phyloP scores from a whole-genome alignment of 2,329 filamentous ascomycete species.

The Alternaria brassicicola region DNA sequence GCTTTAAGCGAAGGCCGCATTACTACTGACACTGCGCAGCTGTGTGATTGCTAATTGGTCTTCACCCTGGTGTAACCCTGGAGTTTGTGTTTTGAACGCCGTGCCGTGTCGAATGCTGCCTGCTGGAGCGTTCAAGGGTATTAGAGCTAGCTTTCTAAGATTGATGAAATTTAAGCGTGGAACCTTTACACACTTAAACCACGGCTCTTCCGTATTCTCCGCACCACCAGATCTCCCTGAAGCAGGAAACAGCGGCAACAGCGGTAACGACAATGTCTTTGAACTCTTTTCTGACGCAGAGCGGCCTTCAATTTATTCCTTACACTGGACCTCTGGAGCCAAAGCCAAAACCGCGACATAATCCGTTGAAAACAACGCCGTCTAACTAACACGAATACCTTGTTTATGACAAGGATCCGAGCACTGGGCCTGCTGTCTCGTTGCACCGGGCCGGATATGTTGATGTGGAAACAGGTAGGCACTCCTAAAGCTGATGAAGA shows the following conservation, averaged over 20 bases:
- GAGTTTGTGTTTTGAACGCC: slow-evolving; percentile 10
- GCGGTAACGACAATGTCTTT: neutral
- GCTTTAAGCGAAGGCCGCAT: slow-evolving; percentile 11
- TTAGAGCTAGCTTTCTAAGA: slow-evolving; percentile 9
- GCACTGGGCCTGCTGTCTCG: slow-evolving; percentile 1
- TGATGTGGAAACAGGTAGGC: slow-evolving; percentile 9
- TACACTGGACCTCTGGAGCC: slow-evolving; percentile 6
- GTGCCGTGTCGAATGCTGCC: slow-evolving; percentile 4
- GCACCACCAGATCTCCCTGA: slow-evolving; percentile 1
- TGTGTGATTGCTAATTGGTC: slow-evolving; percentile 5
- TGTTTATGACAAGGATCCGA: slow-evolving; percentile 5
- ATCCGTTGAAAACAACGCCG: slow-evolving; percentile 2
- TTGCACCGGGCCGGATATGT: neutral
- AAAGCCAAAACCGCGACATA: slow-evolving; percentile 7
- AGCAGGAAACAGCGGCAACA: neutral
- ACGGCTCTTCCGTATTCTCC: slow-evolving; percentile 3
- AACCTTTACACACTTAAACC: slow-evolving; percentile 17
- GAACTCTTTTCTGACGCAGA: slow-evolving; percentile 4
- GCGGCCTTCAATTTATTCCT: slow-evolving; percentile 8
- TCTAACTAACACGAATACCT: slow-evolving; percentile 1
- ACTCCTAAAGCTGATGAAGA: neutral
- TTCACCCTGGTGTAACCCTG: slow-evolving; percentile 5
- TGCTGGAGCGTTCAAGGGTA: slow-evolving; percentile 1
- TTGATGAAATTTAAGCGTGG: slow-evolving; percentile 3
- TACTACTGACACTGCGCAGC: slow-evolving; percentile 7